Evolutionary conservation across 1,139 yeast genomes (phyloP).

Genomic region (Geotrichum australiense): DNA sequence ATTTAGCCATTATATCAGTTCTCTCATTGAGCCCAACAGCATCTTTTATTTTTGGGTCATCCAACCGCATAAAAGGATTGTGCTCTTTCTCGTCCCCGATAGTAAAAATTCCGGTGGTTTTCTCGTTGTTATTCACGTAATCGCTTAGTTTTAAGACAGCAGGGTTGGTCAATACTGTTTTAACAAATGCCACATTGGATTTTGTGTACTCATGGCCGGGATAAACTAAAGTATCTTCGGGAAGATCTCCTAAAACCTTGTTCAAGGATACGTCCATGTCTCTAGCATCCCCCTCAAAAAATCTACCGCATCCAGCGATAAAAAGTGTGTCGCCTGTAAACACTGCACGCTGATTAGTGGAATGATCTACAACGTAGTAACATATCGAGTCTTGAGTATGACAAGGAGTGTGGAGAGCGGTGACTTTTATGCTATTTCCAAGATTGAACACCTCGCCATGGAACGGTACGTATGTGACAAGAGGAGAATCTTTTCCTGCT

Average conservation of each 20-base stretch:
- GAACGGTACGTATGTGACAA: slow-evolving; percentile 60
- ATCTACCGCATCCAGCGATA: slow-evolving; percentile 92
- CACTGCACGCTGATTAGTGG: slow-evolving; percentile 60
- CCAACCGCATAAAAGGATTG: slow-evolving; percentile 84
- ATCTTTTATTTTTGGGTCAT: slow-evolving; percentile 49
- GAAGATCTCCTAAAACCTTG: slow-evolving; percentile 50
- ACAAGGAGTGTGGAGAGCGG: slow-evolving; percentile 92
- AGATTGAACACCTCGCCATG: slow-evolving; percentile 42
- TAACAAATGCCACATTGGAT: slow-evolving; percentile 70
- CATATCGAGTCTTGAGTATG: slow-evolving; percentile 96
- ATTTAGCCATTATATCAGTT: slow-evolving; percentile 53
- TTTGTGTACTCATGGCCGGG: slow-evolving; percentile 97
- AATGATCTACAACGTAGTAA: slow-evolving; percentile 60
- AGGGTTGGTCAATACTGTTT: slow-evolving; percentile 43
- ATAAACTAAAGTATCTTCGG: slow-evolving; percentile 60
- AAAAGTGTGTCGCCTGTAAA: slow-evolving; percentile 96
- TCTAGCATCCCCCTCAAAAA: slow-evolving; percentile 81
- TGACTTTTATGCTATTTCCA: slow-evolving; percentile 59
- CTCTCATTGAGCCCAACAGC: slow-evolving; percentile 41
- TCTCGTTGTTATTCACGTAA: slow-evolving; percentile 50
- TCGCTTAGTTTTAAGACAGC: slow-evolving; percentile 51
- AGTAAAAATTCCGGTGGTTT: slow-evolving; percentile 79
- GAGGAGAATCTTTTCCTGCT: slow-evolving; percentile 76
- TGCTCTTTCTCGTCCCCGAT: slow-evolving; percentile 72
- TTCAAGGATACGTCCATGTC: slow-evolving; percentile 75